phyloP scores from a whole-genome alignment of 1,284 basidiomycete genomes.

The Phylloporus sp. region DNA sequence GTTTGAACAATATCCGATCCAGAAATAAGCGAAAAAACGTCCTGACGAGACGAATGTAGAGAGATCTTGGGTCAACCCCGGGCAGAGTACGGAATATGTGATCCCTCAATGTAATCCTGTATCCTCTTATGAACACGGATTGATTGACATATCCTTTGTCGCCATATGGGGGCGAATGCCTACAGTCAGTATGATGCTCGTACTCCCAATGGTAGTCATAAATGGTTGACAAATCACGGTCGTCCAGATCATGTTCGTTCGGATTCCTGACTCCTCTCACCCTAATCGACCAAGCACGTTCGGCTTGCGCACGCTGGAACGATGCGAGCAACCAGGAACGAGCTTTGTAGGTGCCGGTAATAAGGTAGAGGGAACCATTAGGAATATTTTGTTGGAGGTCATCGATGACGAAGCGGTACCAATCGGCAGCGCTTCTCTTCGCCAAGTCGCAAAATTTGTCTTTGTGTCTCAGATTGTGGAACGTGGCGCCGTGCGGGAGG shows the following conservation, averaged over 20 bases:
- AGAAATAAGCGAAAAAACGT: neutral
- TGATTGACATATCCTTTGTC: neutral
- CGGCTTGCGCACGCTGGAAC: neutral
- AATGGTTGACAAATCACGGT: no score
- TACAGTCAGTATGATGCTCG: neutral
- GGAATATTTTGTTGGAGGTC: neutral
- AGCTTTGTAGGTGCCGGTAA: neutral
- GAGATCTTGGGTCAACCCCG: neutral
- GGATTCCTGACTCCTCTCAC: neutral
- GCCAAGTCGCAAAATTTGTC: no score
- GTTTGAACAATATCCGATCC: neutral
- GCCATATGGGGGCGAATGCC: neutral
- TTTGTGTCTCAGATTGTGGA: no score
- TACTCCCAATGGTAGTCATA: neutral
- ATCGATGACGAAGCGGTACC: no score
- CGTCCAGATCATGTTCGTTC: no score
- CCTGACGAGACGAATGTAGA: neutral
- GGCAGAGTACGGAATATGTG: neutral
- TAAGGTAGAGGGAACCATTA: neutral
- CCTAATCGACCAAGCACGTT: neutral
- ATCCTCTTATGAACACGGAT: neutral
- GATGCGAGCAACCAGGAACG: neutral
- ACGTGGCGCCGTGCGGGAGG: no score
- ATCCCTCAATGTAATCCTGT: neutral
- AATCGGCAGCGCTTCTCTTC: no score